A percentile compares a stretch with the other conserved stretches of the same genome.
phyloP scores from a whole-genome alignment of 2,329 filamentous ascomycete species.

The Parasarocladium wereldwijsianum region DNA sequence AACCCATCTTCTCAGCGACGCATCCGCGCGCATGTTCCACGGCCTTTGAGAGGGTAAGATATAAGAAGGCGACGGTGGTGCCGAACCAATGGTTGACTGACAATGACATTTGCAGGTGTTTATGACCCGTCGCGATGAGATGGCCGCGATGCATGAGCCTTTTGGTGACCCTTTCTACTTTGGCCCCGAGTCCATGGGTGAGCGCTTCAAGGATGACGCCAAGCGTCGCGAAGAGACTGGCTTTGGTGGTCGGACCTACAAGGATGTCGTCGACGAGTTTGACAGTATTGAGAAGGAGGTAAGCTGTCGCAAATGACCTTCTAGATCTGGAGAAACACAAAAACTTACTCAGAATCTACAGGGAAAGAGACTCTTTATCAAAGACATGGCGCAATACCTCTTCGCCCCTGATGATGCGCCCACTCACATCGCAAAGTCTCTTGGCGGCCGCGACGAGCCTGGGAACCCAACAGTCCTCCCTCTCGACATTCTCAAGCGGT shows the following conservation, averaged over 20 bases:
- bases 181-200: conserved; percentile 73
- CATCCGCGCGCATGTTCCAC: conserved; percentile 93
- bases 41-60: conserved; percentile 79
- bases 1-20: conserved; percentile 79
- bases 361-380: conserved; percentile 92
- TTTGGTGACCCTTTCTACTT: conserved; percentile 97
- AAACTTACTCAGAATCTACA: conserved; percentile 20
- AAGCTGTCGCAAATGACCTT: conserved; percentile 19
- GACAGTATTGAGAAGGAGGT: conserved; percentile 62
- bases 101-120: conserved; percentile 53
- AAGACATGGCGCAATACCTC: conserved; percentile 92
- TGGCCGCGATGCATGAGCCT: conserved; percentile 83
- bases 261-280: conserved; percentile 63
- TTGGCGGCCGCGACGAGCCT: conserved; percentile 49
- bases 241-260: conserved; percentile 56
- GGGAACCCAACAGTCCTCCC: conserved; percentile 81
- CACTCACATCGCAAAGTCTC: conserved; percentile 63
- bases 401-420: conserved; percentile 57
- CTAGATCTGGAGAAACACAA: neutral
- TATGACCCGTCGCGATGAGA: conserved; percentile 75
- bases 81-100: neutral
- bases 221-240: conserved; percentile 43
- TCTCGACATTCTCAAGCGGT: conserved; percentile 54
- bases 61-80: conserved; percentile 1
- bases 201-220: conserved; percentile 60